Evolutionary conservation across 768 basidiomycete genomes (phyloP), one percentile per base, ranked within the genome.

Genomic region (Russula virescens): DNA sequence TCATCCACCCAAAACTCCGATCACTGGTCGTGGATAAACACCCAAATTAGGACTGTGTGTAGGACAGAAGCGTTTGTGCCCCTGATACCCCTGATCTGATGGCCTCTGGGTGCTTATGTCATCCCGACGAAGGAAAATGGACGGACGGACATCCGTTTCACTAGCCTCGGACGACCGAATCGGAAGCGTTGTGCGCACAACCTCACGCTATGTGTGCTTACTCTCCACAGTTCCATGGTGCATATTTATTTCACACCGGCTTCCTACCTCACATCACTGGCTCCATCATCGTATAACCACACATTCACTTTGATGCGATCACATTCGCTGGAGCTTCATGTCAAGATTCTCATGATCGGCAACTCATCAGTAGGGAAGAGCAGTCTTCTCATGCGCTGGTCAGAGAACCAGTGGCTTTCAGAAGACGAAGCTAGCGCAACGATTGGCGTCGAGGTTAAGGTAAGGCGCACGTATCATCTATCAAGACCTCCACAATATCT

Each of bases 291-390:
- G 38, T 19, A 51, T 26, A 40, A 48, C 34, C 19, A 26, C 34
- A 25, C 56, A 2, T 10, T 8, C 31, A 51, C 40, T 21, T 26
- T n/a, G 38, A 35, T 11, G 28, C 40, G 10, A 8, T 43, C 42
- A 14, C 38, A 0, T 26, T 28, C 58, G 26, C 58, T 26, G 16
- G 58, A 59, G 49, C 19, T 89, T 34, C 92, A 92, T 61, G 83
- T 88, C 72, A 94, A 94, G 75, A 80, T 94, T 4, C 81, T 92
- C 9, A 78, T 93, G 38, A 91, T 92, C 56, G 89, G 89, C 43
- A 91, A 91, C 70, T 88, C 89, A 7, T 90, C 89, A 2, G 96
- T 98, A 14, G 95, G 95, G 68, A 91, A 94, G 79, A 92, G 89
- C 64, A 94, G 91, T 68, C 78, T 98, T 19, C 75, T 98, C 5